Evolutionary conservation across 1,139 yeast species (phyloP), one percentile per base, ranked within the genome.

Genomic region (Pichia sp.): DNA sequence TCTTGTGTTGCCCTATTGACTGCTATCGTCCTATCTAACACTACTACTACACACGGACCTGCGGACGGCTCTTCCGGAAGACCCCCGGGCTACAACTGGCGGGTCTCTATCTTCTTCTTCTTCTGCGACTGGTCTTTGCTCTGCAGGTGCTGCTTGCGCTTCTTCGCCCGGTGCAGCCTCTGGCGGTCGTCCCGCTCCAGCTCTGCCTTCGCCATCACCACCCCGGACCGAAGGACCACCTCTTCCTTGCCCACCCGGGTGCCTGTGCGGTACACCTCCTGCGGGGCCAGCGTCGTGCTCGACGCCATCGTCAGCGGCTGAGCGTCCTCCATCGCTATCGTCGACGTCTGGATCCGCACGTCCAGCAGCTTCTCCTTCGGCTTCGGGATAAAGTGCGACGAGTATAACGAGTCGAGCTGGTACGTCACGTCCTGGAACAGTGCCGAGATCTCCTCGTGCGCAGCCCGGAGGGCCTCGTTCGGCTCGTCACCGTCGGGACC

Each of bases 301-400:
- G 80, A 72, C 2, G 95, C 80, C 71, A 87, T 77, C 44, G 91
- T 84, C 52, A 88, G 75, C 46, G 99, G 99, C 70, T 91, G 98
- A 1, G 97, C 95, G 65, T 93, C 99, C 70, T 93, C 99, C 96
- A 91, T 88, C 6, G 85, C 67, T 50, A 93, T 85, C 2, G 96
- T 79, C 2, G 96, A 84, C 0, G 87, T 78, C 57, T 85, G 82
- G 41, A 91, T 89, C 65, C 64, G 89, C 63, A 93, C 83, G 55
- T 87, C 91, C 58, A 91, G 73, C 25, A 84, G 71, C 61, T 88
- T 87, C 66, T 87, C 84, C 52, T 88, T 83, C 16, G 96, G 96
- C 68, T 86, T 88, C 51, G 99, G 99, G 50, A 90, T 80, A 72
- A 86, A 93, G 67, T 90, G 95, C 61, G 97, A 96, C 9, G 97